These are phyloP conservation scores for Aspergillus bertholletiae DNA, from an alignment of 495 filamentous ascomycete genomes.

Conservation along the genomic window DNA sequence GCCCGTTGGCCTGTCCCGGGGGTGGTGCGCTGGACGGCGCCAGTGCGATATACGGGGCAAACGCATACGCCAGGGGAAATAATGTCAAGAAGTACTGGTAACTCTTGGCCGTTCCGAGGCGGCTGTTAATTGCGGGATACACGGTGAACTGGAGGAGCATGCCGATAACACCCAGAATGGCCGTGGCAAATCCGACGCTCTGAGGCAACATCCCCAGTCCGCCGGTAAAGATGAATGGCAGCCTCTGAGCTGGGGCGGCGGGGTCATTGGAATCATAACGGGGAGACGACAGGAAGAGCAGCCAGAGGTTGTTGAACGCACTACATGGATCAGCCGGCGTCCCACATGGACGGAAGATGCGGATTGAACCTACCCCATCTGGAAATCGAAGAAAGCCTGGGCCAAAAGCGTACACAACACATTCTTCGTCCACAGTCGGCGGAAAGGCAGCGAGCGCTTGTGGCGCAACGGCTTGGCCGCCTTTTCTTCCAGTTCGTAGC, in stretches of 20 bases:
- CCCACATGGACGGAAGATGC: not conserved
- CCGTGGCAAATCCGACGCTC: slow-evolving; percentile 72
- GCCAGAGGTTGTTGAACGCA: slow-evolving; percentile 82
- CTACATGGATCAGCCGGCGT: slow-evolving; percentile 18
- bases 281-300: slow-evolving; percentile 78
- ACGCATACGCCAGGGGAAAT: slow-evolving; percentile 71
- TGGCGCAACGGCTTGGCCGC: slow-evolving; percentile 25
- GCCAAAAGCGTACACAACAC: slow-evolving; percentile 64
- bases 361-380: slow-evolving; percentile 52
- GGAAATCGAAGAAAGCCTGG: slow-evolving; percentile 69
- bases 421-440: slow-evolving; percentile 75
- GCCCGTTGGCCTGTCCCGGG: slow-evolving; percentile 61
- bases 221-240: slow-evolving; percentile 74
- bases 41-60: slow-evolving; percentile 69
- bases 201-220: slow-evolving; percentile 74
- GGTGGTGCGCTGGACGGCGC: slow-evolving; percentile 60
- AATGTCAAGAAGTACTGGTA: slow-evolving; percentile 66
- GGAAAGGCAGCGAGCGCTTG: slow-evolving; percentile 55
- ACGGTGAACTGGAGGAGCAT: slow-evolving; percentile 74
- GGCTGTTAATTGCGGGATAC: slow-evolving; percentile 65
- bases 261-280: slow-evolving; percentile 56
- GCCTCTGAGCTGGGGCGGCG: slow-evolving; percentile 35
- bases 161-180: slow-evolving; percentile 72
- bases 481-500: slow-evolving; percentile 42
- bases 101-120: slow-evolving; percentile 63